These are phyloP conservation scores for Fraxinus dipetala DNA, from an alignment of 305 asterid species.

Conservation along the genomic window DNA sequence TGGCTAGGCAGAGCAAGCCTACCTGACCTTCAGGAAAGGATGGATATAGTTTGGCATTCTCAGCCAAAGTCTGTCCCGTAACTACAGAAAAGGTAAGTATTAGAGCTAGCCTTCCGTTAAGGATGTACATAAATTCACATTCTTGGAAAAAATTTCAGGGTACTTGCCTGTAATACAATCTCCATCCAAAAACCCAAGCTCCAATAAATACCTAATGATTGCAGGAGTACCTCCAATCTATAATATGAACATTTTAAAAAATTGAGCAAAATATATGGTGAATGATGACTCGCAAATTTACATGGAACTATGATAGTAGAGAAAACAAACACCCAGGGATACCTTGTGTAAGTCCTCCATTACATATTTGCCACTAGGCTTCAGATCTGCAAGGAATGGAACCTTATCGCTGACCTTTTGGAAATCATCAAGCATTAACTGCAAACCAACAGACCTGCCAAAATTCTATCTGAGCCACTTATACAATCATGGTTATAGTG, in stretches of 20 bases:
- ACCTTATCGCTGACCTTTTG: conserved; percentile 88
- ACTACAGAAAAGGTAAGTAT: conserved; percentile 37
- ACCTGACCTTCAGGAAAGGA: conserved; percentile 83
- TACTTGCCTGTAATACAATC: conserved; percentile 80
- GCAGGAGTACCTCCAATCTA: conserved; percentile 99
- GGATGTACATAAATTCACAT: not conserved
- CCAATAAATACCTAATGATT: conserved; percentile 67
- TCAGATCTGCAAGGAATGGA: conserved; percentile 96
- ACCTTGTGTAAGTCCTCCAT: conserved; percentile 99
- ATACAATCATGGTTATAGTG: not conserved
- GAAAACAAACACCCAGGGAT: conserved; percentile 16
- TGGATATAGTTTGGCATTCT: conserved; percentile 81
- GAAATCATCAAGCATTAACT: conserved; percentile 78
- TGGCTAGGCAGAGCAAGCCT: conserved; percentile 19
- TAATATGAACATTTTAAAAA: conserved; percentile 10
- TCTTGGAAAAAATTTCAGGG: conserved; percentile 6
- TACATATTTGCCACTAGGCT: conserved; percentile 96
- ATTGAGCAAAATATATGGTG: not conserved
- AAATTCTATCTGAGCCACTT: conserved; percentile 36
- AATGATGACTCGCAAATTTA: not conserved
- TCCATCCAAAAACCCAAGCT: conserved; percentile 72
- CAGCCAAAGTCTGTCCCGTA: conserved; percentile 88
- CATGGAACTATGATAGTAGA: not conserved
- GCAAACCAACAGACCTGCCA: conserved; percentile 91
- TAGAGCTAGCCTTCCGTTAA: not conserved